Evolutionary conservation across 306 rosid species (phyloP).

Genomic region (Spatholobus suberectus): DNA sequence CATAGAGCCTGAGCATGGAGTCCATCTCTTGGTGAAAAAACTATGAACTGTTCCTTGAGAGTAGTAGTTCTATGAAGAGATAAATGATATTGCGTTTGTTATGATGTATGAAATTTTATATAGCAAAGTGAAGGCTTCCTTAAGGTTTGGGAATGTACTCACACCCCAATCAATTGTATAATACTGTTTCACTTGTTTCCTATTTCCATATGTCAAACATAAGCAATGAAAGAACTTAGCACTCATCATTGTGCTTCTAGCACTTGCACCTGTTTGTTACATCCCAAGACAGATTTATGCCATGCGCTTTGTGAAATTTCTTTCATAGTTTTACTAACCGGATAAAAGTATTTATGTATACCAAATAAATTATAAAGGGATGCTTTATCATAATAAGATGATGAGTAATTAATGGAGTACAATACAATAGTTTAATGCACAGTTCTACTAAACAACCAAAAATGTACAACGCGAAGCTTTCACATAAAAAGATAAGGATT

Average conservation of each 20-base stretch:
- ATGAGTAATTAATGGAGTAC: not conserved
- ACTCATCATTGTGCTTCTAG: not conserved
- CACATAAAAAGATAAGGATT: not conserved
- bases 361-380: not conserved
- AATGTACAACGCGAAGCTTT: not conserved
- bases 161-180: not conserved
- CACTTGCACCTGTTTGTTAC: not conserved
- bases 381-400: not conserved
- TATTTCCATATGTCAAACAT: not conserved
- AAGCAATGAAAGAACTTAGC: not conserved
- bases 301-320: not conserved
- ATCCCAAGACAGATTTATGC: not conserved
- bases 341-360: not conserved
- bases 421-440: not conserved
- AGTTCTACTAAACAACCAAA: not conserved
- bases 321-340: not conserved
- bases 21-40: conserved; percentile 45
- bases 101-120: not conserved
- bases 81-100: not conserved
- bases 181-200: not conserved
- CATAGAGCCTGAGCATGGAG: conserved; percentile 52
- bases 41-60: conserved; percentile 18
- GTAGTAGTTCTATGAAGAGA: not conserved
- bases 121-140: not conserved
- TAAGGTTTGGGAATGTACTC: not conserved